A percentile compares a stretch with the other conserved stretches of the same genome.
Evolutionary conservation across 768 basidiomycete species (phyloP).

Genomic region (Lanmaoa pseudosensibilis): DNA sequence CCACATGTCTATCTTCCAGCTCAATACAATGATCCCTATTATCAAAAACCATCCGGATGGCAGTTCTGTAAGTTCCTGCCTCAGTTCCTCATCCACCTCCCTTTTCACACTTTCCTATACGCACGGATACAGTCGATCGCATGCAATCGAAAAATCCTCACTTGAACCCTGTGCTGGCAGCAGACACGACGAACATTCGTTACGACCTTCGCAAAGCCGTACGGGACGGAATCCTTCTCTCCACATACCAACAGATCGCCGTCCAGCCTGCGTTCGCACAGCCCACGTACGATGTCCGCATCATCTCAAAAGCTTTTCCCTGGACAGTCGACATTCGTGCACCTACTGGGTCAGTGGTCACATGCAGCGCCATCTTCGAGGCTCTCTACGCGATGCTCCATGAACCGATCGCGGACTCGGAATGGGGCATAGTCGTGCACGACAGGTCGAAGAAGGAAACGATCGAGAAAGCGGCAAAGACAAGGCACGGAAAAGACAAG

Average conservation of each 20-base stretch:
- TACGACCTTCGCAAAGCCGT: slow-evolving; percentile 51
- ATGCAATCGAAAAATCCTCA: slow-evolving; percentile 45
- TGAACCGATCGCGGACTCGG: slow-evolving; percentile 57
- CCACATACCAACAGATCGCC: slow-evolving; percentile 42
- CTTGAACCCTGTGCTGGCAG: slow-evolving; percentile 54
- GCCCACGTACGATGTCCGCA: slow-evolving; percentile 38
- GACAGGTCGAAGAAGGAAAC: slow-evolving; percentile 44
- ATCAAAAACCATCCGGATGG: slow-evolving; percentile 17
- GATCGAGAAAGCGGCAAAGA: slow-evolving; percentile 53
- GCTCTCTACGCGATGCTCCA: slow-evolving; percentile 51
- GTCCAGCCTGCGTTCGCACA: slow-evolving; percentile 40
- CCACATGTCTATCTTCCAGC: slow-evolving; percentile 32
- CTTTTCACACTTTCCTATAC: not conserved
- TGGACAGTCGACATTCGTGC: slow-evolving; percentile 61
- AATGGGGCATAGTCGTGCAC: slow-evolving; percentile 57
- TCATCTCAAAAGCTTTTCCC: slow-evolving; percentile 63
- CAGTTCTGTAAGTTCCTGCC: slow-evolving; percentile 11
- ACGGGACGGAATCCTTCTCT: slow-evolving; percentile 41
- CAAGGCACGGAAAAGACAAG: slow-evolving; percentile 39
- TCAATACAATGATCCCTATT: slow-evolving; percentile 15
- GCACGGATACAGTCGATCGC: slow-evolving; percentile 16
- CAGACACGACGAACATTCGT: slow-evolving; percentile 48
- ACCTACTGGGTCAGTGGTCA: slow-evolving; percentile 32
- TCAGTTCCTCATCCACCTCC: not conserved
- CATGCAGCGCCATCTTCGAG: slow-evolving; percentile 57